Evolutionary conservation across 2,329 filamentous ascomycete genomes (phyloP), one percentile per base, ranked within the genome.

Genomic region (Monilinia laxa): DNA sequence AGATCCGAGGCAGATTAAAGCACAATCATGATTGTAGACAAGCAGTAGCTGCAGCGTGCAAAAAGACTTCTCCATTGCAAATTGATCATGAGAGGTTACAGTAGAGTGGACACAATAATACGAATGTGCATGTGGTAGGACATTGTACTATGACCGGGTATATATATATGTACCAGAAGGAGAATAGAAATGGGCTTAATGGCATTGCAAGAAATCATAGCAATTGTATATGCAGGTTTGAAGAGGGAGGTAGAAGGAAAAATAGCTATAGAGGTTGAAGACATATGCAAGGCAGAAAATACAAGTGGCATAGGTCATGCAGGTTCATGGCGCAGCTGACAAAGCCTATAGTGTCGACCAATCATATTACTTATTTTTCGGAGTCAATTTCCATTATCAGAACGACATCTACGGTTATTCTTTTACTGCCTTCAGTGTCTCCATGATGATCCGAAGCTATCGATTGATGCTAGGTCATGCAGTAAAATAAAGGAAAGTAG

Each of bases 381-480:
- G 42, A 60, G 9, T 18, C 0, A 4, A 49, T 59, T 16, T 23
- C 56, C 57, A 59, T 35, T 59, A 49, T 59, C 25, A 59, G 57
- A 59, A 59, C 25, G 40, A 31, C 18, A 12, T 18, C 3, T 49
- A 4, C 23, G 47, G 12, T 23, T 42, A 11, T 23, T 49, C 20
- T 59, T 59, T n/a, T 23, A 31, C 18, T 16, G 42, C 18, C 3
- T 7, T 10, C 10, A 12, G 4, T 49, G 18, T 49, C 42, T 57
- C 28, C 57, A 60, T 23, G 25, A 18, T 60, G 14, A 60, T 12
- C 28, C 20, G 42, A 49, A 60, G 28, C 57, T 49, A 60, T 49
- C 1, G 28, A 23, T 14, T 7, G 25, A 49, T 18, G 28, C 5
- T 35, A 28, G 7, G 45, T 18, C 45, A 10, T 10, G 20, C 20